Conservation (phyloP, 306 rosid species). For the Rosa lucieae region DNA sequence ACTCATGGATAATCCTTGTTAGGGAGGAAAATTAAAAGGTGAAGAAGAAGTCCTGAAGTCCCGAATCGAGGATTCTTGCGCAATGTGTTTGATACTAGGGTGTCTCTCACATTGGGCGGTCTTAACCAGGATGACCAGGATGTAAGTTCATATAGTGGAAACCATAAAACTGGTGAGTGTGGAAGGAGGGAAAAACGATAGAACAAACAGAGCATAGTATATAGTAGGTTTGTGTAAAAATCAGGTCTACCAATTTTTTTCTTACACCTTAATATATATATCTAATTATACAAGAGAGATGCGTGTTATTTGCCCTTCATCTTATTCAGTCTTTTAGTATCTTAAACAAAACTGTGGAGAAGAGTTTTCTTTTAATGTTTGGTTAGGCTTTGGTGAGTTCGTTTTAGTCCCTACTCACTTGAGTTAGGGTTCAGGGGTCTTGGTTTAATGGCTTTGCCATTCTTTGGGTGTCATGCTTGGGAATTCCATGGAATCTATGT, state of each 20-base stretch:
- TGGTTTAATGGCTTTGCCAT: no score
- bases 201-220: background rate
- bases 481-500: no score
- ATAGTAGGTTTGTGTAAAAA: conserved; percentile 11
- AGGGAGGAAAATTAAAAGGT: background rate
- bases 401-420: no score
- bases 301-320: background rate
- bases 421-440: no score
- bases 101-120: background rate
- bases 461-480: no score
- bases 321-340: background rate
- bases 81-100: background rate
- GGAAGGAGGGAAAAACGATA: background rate
- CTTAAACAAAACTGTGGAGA: background rate
- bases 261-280: background rate
- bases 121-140: background rate
- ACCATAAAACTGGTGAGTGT: background rate
- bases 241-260: background rate
- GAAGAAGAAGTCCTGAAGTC: background rate
- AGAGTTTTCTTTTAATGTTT: background rate
- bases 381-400: no score
- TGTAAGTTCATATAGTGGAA: background rate
- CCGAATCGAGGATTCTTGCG: background rate
- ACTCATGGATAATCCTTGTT: background rate
- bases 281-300: background rate